A percentile compares a stretch with the other conserved stretches of the same genome.
These are phyloP conservation scores for Trichophyton equinum DNA, from an alignment of 2,329 filamentous ascomycete species.

Conservation along the genomic window DNA sequence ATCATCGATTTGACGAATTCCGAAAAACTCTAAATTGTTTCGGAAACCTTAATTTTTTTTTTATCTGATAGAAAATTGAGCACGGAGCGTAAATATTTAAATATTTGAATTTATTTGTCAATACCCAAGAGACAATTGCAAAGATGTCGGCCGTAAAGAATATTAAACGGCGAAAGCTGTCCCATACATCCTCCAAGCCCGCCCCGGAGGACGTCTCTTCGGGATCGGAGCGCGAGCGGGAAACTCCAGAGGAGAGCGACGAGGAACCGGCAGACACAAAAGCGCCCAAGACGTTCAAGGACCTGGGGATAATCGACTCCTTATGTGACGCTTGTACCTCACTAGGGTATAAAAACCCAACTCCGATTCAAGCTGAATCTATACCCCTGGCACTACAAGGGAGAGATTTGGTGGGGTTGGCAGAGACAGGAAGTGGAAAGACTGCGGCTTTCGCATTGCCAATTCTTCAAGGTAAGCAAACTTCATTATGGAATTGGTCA, in stretches of 20 bases:
- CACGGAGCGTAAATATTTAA: not conserved
- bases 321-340: constrained; percentile 78
- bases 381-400: constrained; percentile 70
- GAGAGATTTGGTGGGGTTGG: constrained; percentile 81
- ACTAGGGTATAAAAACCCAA: constrained; percentile 73
- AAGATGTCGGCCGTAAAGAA: constrained; percentile 28
- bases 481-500: not conserved
- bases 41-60: not conserved
- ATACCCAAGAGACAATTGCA: not conserved
- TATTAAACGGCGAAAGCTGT: constrained; percentile 32
- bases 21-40: constrained; percentile 9
- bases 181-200: constrained; percentile 17
- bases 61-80: constrained; percentile 1
- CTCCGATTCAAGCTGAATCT: constrained; percentile 74
- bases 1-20: constrained; percentile 6
- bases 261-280: constrained; percentile 3
- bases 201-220: constrained; percentile 13
- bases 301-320: constrained; percentile 61
- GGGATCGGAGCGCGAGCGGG: constrained; percentile 12
- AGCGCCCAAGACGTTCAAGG: constrained; percentile 33
- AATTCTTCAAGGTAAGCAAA: constrained; percentile 54
- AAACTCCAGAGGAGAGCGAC: constrained; percentile 4
- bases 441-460: constrained; percentile 90
- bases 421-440: constrained; percentile 92
- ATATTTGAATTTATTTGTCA: not conserved